A percentile compares a stretch with the other conserved stretches of the same genome.
These are phyloP conservation scores for Ceratobasidium sp. DNA, from an alignment of 1,284 basidiomycete genomes.

Conservation along the genomic window DNA sequence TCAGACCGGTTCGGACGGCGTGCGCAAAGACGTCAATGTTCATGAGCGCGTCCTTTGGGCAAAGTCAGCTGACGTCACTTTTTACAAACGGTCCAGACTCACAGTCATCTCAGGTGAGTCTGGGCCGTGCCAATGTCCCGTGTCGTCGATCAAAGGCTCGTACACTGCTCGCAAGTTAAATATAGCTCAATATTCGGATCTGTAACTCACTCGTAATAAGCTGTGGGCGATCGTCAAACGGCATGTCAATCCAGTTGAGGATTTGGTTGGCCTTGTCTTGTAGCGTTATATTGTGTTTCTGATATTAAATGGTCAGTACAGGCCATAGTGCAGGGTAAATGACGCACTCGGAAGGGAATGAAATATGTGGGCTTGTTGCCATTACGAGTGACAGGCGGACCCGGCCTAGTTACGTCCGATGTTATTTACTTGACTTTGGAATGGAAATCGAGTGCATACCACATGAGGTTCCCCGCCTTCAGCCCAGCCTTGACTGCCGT, in stretches of 20 bases:
- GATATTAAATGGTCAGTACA: conserved; percentile 34
- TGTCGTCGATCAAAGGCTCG: conserved; percentile 79
- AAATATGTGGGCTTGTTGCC: conserved; percentile 76
- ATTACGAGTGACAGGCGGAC: conserved; percentile 70
- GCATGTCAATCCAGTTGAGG: conserved; percentile 76
- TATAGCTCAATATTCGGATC: conserved; percentile 20
- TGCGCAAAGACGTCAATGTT: conserved; percentile 79
- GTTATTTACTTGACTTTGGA: too few species aligned
- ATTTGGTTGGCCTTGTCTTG: conserved; percentile 76
- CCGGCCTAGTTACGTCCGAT: conserved; percentile 75
- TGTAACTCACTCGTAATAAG: conserved; percentile 70
- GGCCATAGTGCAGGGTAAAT: not conserved
- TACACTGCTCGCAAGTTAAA: conserved; percentile 59
- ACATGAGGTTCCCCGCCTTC: conserved; percentile 88
- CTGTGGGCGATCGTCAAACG: conserved; percentile 71
- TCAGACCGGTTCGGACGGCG: conserved; percentile 66
- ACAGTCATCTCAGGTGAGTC: conserved; percentile 75
- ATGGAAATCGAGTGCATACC: conserved; percentile 56
- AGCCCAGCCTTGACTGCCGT: conserved; percentile 76
- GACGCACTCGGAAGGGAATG: conserved; percentile 71
- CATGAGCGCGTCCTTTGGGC: conserved; percentile 63
- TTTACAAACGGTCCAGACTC: conserved; percentile 44
- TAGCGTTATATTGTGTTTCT: conserved; percentile 66
- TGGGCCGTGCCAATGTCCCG: conserved; percentile 80
- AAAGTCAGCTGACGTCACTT: not conserved